Evolutionary conservation across 73 alveolate species (phyloP), one percentile per base, ranked within the genome.

Genomic region (Paramecium sexaurelia): DNA sequence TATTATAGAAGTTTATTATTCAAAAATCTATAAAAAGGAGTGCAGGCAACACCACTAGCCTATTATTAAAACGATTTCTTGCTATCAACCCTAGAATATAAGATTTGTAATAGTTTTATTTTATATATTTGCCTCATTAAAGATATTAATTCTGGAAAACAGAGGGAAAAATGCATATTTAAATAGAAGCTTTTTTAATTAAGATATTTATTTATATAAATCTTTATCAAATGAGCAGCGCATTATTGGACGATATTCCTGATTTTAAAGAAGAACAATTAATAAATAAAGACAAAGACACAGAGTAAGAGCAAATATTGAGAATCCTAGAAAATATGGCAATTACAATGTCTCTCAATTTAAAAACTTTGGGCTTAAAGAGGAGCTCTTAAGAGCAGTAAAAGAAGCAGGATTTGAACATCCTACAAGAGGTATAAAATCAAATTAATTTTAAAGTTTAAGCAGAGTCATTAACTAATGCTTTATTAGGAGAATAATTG

Each of bases 351-450:
- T 78, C 27, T 88, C 94, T 33, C 45, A 75, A 13, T 88, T 88
- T 69, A 88, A 88, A 47, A 87, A 88, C 83, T 88, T 69, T 71
- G 85, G 91, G 33, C 73, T 88, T 87, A 88, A 69, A 57, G 84
- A 88, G 73, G 94, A 88, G 68, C 83, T 88, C 73, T 61, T 88
- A 20, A 36, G 94, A 68, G 87, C 91, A 22, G 94, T 88, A 29
- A 88, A 88, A 68, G 94, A 88, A 51, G 94, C 94, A 10, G 94
- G 94, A 43, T 88, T 88, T 43, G 94, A 88, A 55, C 85, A 82
- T 43, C 94, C 94, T 0, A 68, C 94, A 39, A 82, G 87, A 68
- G 94, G 94, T 88, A 88, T 37, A 5, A 11, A 15, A 17, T 17
- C 5, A 41, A 19, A 29, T 32, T 17, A 22, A 8, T 56, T 66